phyloP scores from a whole-genome alignment of 1,139 yeast species.

The Hansenula sp. region DNA sequence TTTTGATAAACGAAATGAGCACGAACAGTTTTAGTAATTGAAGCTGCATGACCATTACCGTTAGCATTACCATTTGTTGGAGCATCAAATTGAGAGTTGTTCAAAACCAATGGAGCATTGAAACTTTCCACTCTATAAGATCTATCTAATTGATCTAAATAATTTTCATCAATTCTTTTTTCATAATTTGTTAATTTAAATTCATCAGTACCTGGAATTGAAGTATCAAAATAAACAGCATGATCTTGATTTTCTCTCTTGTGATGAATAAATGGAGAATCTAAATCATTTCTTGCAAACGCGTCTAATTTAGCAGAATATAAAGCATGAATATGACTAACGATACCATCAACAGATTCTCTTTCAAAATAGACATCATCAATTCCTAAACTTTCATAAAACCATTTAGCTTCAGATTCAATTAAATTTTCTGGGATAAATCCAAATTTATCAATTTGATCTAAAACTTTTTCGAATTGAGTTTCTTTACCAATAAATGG shows the following conservation, averaged over 20 bases:
- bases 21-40: slow-evolving; percentile 52
- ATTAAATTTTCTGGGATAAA: slow-evolving; percentile 85
- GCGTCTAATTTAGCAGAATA: slow-evolving; percentile 94
- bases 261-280: slow-evolving; percentile 60
- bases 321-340: slow-evolving; percentile 76
- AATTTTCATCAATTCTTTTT: slow-evolving; percentile 73
- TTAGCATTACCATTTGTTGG: slow-evolving; percentile 9
- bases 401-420: slow-evolving; percentile 87
- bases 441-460: slow-evolving; percentile 75
- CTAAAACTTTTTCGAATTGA: slow-evolving; percentile 80
- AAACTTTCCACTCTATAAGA: slow-evolving; percentile 78
- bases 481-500: slow-evolving; percentile 79
- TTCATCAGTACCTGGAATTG: slow-evolving; percentile 28
- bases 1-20: slow-evolving; percentile 88
- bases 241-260: slow-evolving; percentile 73
- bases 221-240: slow-evolving; percentile 86
- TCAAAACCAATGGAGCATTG: slow-evolving; percentile 58
- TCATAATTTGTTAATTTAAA: slow-evolving; percentile 45
- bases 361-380: slow-evolving; percentile 90
- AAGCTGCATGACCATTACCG: slow-evolving; percentile 21
- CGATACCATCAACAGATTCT: slow-evolving; percentile 76
- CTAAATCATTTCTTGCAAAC: slow-evolving; percentile 52
- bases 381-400: slow-evolving; percentile 81
- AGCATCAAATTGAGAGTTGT: slow-evolving; percentile 30
- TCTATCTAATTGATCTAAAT: slow-evolving; percentile 45